Conservation (phyloP, 108 stramenopile species). For the Pseudonitzschia pungens region DNA sequence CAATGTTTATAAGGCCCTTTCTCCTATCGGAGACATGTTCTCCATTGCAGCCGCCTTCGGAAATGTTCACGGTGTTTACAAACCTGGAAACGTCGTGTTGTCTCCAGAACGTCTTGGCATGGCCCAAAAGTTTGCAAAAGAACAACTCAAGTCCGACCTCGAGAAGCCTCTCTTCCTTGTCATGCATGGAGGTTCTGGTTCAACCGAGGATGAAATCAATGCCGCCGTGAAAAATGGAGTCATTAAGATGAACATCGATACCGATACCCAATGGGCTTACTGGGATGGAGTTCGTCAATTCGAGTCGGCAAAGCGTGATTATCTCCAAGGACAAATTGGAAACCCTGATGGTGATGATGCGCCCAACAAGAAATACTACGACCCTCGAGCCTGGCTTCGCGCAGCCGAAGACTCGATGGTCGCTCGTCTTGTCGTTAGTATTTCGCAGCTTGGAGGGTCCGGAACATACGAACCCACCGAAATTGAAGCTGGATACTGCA, state of each 20-base stretch:
- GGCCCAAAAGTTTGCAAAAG: slow-evolving; percentile 75
- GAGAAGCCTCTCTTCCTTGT: slow-evolving; percentile 85
- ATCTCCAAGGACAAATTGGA: slow-evolving; percentile 89
- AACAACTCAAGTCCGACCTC: slow-evolving; percentile 35
- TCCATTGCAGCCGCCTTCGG: slow-evolving; percentile 90
- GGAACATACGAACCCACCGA: slow-evolving; percentile 39
- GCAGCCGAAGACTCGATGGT: slow-evolving; percentile 87
- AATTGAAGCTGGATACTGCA: neutral
- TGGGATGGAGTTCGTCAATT: slow-evolving; percentile 75
- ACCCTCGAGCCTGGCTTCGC: slow-evolving; percentile 88
- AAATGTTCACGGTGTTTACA: slow-evolving; percentile 91
- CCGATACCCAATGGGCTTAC: slow-evolving; percentile 62
- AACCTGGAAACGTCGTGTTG: slow-evolving; percentile 85
- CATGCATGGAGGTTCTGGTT: slow-evolving; percentile 92
- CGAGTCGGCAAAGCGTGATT: slow-evolving; percentile 59
- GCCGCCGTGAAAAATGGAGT: slow-evolving; percentile 61
- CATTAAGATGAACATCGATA: neutral
- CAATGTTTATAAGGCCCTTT: slow-evolving; percentile 70
- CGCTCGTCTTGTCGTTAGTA: slow-evolving; percentile 53
- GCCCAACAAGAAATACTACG: slow-evolving; percentile 95
- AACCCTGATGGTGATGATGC: slow-evolving; percentile 88
- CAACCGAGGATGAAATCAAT: slow-evolving; percentile 79
- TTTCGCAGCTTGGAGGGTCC: slow-evolving; percentile 66
- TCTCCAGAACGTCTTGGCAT: slow-evolving; percentile 62
- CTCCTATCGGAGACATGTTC: slow-evolving; percentile 74